Evolutionary conservation across 208 protist species (phyloP).

Genomic region (Trypanosoma grayi): DNA sequence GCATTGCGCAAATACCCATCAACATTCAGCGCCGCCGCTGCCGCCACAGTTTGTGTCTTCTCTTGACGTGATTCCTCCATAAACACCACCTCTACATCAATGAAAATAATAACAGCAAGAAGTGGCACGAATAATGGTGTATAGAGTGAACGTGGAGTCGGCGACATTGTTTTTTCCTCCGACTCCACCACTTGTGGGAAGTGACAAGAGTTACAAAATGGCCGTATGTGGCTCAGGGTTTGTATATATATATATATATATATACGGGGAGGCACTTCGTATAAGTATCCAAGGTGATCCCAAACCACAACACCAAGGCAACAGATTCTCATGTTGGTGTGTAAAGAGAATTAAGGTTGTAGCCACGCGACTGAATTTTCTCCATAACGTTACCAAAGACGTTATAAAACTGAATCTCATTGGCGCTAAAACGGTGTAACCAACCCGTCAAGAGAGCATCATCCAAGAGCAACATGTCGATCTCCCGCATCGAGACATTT

Average conservation of each 20-base stretch:
- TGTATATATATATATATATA: neutral
- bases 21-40: slow-evolving; percentile 63
- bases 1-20: slow-evolving; percentile 86
- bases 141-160: too few relatives aligned
- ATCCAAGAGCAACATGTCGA: slow-evolving; percentile 84
- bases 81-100: slow-evolving; percentile 10
- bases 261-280: neutral
- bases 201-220: too few relatives aligned
- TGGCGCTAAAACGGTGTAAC: slow-evolving; percentile 61
- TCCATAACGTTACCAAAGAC: slow-evolving; percentile 55
- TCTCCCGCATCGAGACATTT: slow-evolving; percentile 72
- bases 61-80: slow-evolving; percentile 6
- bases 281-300: neutral
- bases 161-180: too few relatives aligned
- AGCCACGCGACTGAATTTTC: slow-evolving; percentile 61
- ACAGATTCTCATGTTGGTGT: slow-evolving; percentile 15
- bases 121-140: too few relatives aligned
- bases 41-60: slow-evolving; percentile 35
- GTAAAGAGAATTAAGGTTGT: slow-evolving; percentile 75
- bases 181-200: too few relatives aligned
- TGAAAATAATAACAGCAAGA: slow-evolving; percentile 9
- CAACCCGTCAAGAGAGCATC: slow-evolving; percentile 73
- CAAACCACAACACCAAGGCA: slow-evolving; percentile 3
- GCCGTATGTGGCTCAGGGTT: too few relatives aligned
- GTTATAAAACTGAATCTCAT: slow-evolving; percentile 73